phyloP scores from a whole-genome alignment of 176 grass and related monocot species.

The Urochloa ruziziensis region DNA sequence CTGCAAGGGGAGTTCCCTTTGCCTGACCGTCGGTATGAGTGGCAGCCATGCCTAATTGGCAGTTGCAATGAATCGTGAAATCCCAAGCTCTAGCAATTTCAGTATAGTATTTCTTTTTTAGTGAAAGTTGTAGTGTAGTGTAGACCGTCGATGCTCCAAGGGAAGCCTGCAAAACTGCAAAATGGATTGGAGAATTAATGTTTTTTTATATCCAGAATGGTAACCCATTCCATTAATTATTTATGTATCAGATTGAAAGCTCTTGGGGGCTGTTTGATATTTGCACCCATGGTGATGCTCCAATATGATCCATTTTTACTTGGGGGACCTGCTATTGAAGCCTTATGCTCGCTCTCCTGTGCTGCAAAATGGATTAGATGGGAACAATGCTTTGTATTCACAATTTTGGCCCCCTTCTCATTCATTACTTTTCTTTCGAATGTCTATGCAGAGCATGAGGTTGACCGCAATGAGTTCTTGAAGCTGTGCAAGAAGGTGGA shows the following conservation, averaged over 20 bases:
- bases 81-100: not conserved
- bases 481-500: constrained; percentile 84
- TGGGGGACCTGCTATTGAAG: not conserved
- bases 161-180: not conserved
- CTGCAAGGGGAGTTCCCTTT: not conserved
- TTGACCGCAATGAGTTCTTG: constrained; percentile 53
- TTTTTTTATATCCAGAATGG: not conserved
- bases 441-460: constrained; percentile 42
- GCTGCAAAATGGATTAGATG: not conserved
- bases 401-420: not conserved
- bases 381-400: not conserved
- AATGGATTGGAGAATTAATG: not conserved
- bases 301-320: not conserved
- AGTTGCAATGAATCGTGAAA: not conserved
- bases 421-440: not conserved
- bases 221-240: not conserved
- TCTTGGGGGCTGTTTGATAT: too few species aligned
- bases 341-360: not conserved
- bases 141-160: not conserved
- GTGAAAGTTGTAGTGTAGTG: not conserved
- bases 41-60: not conserved
- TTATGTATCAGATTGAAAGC: too few species aligned
- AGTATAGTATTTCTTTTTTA: too few species aligned
- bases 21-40: not conserved
- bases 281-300: not conserved